phyloP scores from a whole-genome alignment of 2,329 filamentous ascomycete species.

The Ceratocystis albifundus region DNA sequence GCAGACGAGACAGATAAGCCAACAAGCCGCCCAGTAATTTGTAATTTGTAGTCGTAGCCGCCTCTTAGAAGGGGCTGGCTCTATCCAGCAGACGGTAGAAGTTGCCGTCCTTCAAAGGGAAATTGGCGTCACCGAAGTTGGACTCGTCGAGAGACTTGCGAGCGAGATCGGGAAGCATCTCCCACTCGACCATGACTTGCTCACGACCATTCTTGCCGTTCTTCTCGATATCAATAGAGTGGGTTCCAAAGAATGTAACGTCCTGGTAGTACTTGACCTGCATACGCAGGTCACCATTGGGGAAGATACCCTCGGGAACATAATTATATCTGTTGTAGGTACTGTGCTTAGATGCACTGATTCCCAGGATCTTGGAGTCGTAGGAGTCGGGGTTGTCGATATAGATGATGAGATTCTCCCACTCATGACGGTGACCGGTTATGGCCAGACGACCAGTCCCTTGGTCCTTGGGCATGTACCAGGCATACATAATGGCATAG shows the following conservation, averaged over 20 bases:
- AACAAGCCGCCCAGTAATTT: background rate
- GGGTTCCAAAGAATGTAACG: slow-evolving; percentile 28
- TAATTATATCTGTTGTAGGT: slow-evolving; percentile 28
- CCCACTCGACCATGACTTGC: slow-evolving; percentile 37
- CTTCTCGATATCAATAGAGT: slow-evolving; percentile 31
- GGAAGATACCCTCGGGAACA: slow-evolving; percentile 10
- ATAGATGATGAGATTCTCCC: slow-evolving; percentile 32
- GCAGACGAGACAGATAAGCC: background rate
- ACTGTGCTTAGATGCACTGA: slow-evolving; percentile 33
- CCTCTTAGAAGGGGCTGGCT: slow-evolving; percentile 22
- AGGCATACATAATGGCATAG: slow-evolving; percentile 35
- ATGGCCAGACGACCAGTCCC: slow-evolving; percentile 27
- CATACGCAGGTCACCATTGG: slow-evolving; percentile 24
- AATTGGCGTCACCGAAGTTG: slow-evolving; percentile 34
- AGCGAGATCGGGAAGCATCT: slow-evolving; percentile 31
- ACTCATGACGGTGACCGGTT: slow-evolving; percentile 33
- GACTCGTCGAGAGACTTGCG: slow-evolving; percentile 31
- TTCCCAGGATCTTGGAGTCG: slow-evolving; percentile 30
- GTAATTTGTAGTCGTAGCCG: background rate
- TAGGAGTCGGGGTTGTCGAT: slow-evolving; percentile 27
- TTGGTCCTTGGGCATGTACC: slow-evolving; percentile 39
- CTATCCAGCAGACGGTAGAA: slow-evolving; percentile 26
- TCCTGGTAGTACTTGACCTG: slow-evolving; percentile 31
- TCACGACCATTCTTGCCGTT: slow-evolving; percentile 29
- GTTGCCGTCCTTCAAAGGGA: slow-evolving; percentile 32